A percentile compares a stretch with the other conserved stretches of the same genome.
phyloP scores from a whole-genome alignment of 1,139 yeast species.

The Lodderomyces beijingensis region DNA sequence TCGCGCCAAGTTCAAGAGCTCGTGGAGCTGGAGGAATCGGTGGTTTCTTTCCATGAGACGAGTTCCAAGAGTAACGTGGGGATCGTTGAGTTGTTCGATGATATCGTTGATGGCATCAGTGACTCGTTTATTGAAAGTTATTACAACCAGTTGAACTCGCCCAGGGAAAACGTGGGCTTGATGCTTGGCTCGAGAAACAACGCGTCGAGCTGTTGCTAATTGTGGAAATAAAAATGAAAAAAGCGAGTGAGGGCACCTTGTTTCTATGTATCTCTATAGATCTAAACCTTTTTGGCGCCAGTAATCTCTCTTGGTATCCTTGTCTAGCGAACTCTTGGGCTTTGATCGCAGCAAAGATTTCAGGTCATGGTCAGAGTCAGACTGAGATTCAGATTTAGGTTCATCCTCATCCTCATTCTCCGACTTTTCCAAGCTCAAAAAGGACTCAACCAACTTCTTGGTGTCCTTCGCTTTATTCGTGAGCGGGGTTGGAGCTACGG shows the following conservation, averaged over 20 bases:
- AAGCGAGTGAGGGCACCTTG: background rate
- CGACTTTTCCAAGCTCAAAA: conserved; percentile 21
- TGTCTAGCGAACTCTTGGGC: conserved; percentile 21
- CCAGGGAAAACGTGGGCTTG: background rate
- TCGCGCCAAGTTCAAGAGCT: conserved; percentile 11
- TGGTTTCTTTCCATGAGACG: conserved; percentile 24
- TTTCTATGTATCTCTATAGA: conserved; percentile 10
- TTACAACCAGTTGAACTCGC: conserved; percentile 9
- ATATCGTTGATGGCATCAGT: conserved; percentile 41
- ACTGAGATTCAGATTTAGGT: conserved; percentile 9
- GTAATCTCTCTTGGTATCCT: conserved; percentile 35
- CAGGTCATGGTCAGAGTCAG: conserved; percentile 11
- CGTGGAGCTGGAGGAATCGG: conserved; percentile 4
- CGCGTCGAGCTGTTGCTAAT: background rate
- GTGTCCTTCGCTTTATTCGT: conserved; percentile 15
- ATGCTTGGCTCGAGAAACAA: background rate
- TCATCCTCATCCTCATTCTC: conserved; percentile 17
- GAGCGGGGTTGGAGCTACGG: conserved; percentile 9
- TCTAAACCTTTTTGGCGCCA: conserved; percentile 46
- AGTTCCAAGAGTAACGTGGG: conserved; percentile 50
- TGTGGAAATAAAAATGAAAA: background rate
- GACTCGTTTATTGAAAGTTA: conserved; percentile 23
- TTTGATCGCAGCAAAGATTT: conserved; percentile 13
- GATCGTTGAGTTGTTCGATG: conserved; percentile 37
- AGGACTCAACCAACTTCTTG: conserved; percentile 22